phyloP scores from a whole-genome alignment of 768 basidiomycete genomes.

The Pisolithus tinctorius region DNA sequence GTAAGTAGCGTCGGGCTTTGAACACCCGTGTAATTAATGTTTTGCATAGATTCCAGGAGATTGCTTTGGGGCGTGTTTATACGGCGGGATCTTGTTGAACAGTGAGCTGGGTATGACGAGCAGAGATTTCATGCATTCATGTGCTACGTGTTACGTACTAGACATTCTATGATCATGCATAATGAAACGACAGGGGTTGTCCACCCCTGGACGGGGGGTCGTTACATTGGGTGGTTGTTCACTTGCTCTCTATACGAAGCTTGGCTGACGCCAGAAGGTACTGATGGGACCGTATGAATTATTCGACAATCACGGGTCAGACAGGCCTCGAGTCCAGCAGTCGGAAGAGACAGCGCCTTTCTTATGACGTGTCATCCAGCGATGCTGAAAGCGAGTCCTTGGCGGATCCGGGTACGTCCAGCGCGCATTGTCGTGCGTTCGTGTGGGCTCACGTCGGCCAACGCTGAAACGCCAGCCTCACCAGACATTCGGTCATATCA shows the following conservation, averaged over 20 bases:
- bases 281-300: slow-evolving; percentile 21
- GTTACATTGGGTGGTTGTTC: too few species aligned
- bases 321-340: slow-evolving; percentile 10
- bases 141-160: too few species aligned
- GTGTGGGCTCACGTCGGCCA: background rate
- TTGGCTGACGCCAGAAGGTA: background rate
- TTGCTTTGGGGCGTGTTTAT: slow-evolving; percentile 52
- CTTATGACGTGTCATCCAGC: slow-evolving; percentile 5
- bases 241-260: too few species aligned
- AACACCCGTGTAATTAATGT: background rate
- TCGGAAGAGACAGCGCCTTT: slow-evolving; percentile 5
- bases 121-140: too few species aligned
- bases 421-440: background rate
- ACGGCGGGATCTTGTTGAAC: slow-evolving; percentile 32
- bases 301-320: slow-evolving; percentile 10
- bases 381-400: slow-evolving; percentile 6
- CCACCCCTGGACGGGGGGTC: too few species aligned
- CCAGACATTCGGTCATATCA: slow-evolving; percentile 9
- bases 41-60: slow-evolving; percentile 38
- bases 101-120: background rate
- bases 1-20: slow-evolving; percentile 14
- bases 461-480: slow-evolving; percentile 8
- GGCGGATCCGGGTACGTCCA: slow-evolving; percentile 13
- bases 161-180: too few species aligned
- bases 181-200: too few species aligned